phyloP scores from a whole-genome alignment of 2,329 filamentous ascomycete species.

The Penicillium olsonii region DNA sequence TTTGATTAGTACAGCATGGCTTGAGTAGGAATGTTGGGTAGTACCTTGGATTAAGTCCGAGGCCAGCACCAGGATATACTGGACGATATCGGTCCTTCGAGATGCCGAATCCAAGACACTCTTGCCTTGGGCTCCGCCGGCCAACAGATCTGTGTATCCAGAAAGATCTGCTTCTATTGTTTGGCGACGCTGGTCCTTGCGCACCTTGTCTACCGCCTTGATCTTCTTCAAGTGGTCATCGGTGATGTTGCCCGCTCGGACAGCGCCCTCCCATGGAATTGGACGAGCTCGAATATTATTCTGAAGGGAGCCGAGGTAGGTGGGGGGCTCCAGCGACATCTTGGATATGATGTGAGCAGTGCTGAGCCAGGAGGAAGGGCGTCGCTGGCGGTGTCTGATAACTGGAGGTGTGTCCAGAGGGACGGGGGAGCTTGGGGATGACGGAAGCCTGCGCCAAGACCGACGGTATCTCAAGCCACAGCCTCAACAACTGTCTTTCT shows the following conservation, averaged over 20 bases:
- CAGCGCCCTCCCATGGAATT: constrained; percentile 96
- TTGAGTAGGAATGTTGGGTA: background rate
- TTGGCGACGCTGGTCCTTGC: constrained; percentile 84
- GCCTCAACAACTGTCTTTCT: constrained; percentile 9
- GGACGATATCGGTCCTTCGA: constrained; percentile 85
- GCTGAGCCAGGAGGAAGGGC: constrained; percentile 9
- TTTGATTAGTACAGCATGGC: background rate
- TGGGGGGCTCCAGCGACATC: constrained; percentile 91
- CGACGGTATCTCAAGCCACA: constrained; percentile 13
- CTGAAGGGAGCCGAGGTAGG: constrained; percentile 84
- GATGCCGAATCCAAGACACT: constrained; percentile 84
- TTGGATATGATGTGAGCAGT: constrained; percentile 21
- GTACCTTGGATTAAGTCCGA: constrained; percentile 83
- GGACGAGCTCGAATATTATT: constrained; percentile 95
- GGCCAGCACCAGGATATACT: constrained; percentile 89
- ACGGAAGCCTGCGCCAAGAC: constrained; percentile 30
- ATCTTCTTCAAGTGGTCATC: constrained; percentile 94
- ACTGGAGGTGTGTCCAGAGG: constrained; percentile 15
- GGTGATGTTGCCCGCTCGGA: constrained; percentile 88
- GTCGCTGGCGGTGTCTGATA: constrained; percentile 10
- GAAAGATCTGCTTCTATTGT: constrained; percentile 77
- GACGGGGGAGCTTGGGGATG: constrained; percentile 24
- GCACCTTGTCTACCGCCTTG: constrained; percentile 93
- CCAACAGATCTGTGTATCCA: constrained; percentile 77
- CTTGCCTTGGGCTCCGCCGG: constrained; percentile 65